Evolutionary conservation across 1,284 basidiomycete genomes (phyloP), one percentile per base, ranked within the genome.

Genomic region (Blastosporella zonata): DNA sequence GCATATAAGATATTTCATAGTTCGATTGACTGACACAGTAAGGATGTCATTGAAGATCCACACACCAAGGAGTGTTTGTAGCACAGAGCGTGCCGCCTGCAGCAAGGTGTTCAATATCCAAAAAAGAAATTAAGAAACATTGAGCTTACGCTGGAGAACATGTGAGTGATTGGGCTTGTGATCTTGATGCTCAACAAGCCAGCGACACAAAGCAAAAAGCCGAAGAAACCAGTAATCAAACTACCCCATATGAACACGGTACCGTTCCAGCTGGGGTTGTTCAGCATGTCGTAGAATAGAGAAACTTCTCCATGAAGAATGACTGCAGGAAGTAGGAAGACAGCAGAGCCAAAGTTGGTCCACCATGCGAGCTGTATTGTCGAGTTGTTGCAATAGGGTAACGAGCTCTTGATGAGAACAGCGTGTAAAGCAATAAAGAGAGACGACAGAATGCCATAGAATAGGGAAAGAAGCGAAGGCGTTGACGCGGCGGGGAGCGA

Each of bases 361-460:
- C 84, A 87, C 73, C 84, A 88, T 2, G 84, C 83, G 10, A 88
- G 72, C 59, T 86, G 74, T 47, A 87, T 83, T 0, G 84, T 82
- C 13, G 81, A 84, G 58, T 83, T 81, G 55, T 81, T 73, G 60
- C 83, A 84, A 56, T 81, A 64, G 1, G 81, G 80, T 2, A 87
- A 70, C 12, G 84, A 84, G 22, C 66, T 70, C 62, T 88, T 88
- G 69, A 89, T 84, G 33, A 88, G 69, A 6, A 88, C 84, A 4
- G 84, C 81, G 55, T 89, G 85, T 34, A 87, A 66, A 2, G 85
- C 84, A 53, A 87, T 87, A 66, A 83, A 85, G 5, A 87, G 65
- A 0, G 84, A 85, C 0, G 83, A 87, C 3, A 87, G 67, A 18
- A 86, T 67, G 20, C 86, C 86, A 58, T 86, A 87, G 53, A 83